Percentiles rank a stretch among this genome's conserved stretches.
These are phyloP conservation scores for Spathaspora girioi DNA, from an alignment of 805 yeast species.

Conservation along the genomic window DNA sequence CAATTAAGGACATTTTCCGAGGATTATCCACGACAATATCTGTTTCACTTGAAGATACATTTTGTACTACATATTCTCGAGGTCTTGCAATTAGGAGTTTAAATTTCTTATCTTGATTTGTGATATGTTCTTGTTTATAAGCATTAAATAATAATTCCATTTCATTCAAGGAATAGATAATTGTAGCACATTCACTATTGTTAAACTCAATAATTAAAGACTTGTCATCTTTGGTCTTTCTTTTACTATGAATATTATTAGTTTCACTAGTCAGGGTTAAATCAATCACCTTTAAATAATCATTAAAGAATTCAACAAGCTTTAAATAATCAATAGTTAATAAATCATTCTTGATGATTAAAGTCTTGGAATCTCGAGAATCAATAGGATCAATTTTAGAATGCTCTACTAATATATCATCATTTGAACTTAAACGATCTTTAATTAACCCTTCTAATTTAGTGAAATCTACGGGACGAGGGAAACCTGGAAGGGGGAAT, in stretches of 20 bases:
- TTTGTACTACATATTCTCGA: conserved; percentile 32
- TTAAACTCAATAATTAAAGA: conserved; percentile 49
- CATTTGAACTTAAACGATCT: conserved; percentile 27
- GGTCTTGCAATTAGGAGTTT: conserved; percentile 23
- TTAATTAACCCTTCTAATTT: conserved; percentile 37
- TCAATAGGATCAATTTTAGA: conserved; percentile 38
- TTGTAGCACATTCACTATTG: conserved; percentile 52
- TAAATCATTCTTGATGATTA: conserved; percentile 31
- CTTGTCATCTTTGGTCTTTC: conserved; percentile 33
- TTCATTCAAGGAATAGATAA: conserved; percentile 43
- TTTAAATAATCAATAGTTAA: conserved; percentile 28
- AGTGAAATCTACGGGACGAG: conserved; percentile 41
- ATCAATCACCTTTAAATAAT: conserved; percentile 42
- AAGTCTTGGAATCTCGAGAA: conserved; percentile 28
- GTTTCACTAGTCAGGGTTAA: conserved; percentile 29
- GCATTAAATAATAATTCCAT: conserved; percentile 23
- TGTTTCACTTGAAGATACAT: conserved; percentile 15
- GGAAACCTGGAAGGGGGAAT: conserved; percentile 71
- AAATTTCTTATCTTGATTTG: conserved; percentile 8
- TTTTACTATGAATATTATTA: conserved; percentile 26
- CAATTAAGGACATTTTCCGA: conserved; percentile 43
- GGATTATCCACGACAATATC: conserved; percentile 39
- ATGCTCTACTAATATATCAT: conserved; percentile 28
- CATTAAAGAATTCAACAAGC: conserved; percentile 43
- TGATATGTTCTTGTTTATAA: conserved; percentile 20